These are phyloP conservation scores for Stachybotrys echinatus DNA, from an alignment of 2,329 filamentous ascomycete genomes.

Conservation along the genomic window DNA sequence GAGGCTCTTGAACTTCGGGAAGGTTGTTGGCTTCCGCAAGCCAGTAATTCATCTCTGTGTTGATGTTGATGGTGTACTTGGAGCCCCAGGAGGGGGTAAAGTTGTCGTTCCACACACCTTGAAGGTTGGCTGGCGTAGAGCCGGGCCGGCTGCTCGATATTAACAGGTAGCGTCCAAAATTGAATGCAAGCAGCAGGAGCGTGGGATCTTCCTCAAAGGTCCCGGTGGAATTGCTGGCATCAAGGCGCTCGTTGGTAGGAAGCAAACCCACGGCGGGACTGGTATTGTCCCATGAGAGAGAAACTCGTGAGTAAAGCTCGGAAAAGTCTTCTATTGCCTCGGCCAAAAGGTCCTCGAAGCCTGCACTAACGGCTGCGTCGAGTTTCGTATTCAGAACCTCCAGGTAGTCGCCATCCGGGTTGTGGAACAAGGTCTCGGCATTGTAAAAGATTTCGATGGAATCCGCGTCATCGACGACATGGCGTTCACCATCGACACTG, in stretches of 20 bases:
- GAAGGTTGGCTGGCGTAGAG: slow-evolving; percentile 15
- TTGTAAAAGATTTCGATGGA: slow-evolving; percentile 18
- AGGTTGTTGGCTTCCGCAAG: slow-evolving; percentile 17
- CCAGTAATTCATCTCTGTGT: slow-evolving; percentile 46
- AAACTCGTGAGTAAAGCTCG: slow-evolving; percentile 13
- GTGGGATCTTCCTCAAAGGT: slow-evolving; percentile 14
- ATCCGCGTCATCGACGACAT: slow-evolving; percentile 13
- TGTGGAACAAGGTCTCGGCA: slow-evolving; percentile 17
- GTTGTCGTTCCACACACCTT: slow-evolving; percentile 19
- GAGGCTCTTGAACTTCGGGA: slow-evolving; percentile 28
- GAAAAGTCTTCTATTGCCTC: slow-evolving; percentile 14
- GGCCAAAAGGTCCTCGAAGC: slow-evolving; percentile 8
- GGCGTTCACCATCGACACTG: no score
- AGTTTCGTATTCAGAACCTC: slow-evolving; percentile 14
- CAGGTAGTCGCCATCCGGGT: slow-evolving; percentile 10
- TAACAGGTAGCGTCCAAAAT: slow-evolving; percentile 18
- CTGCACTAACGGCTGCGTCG: slow-evolving; percentile 9
- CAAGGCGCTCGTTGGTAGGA: no score
- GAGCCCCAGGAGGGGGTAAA: slow-evolving; percentile 30
- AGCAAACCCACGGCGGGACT: no score
- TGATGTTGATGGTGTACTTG: slow-evolving; percentile 46
- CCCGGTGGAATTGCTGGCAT: no score
- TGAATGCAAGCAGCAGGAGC: slow-evolving; percentile 14
- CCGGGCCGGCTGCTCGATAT: slow-evolving; percentile 15
- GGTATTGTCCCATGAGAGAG: slow-evolving; percentile 10